Evolutionary conservation across 306 rosid species (phyloP).

Genomic region (Cicer judaicum): DNA sequence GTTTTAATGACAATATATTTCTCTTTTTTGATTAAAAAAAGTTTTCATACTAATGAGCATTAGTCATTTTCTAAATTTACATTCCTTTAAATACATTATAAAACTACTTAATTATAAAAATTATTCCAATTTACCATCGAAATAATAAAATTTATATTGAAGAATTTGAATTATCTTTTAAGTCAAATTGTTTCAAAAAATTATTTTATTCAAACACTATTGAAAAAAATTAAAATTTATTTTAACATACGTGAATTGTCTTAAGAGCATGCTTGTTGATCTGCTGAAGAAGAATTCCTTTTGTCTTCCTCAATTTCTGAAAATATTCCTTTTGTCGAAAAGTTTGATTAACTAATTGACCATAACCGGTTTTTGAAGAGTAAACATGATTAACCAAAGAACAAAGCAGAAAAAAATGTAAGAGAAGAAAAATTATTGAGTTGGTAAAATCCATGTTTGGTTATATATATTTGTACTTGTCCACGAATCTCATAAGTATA

Average conservation of each 20-base stretch:
- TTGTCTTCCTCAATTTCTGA: slow-evolving; percentile 47
- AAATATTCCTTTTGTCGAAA: slow-evolving; percentile 59
- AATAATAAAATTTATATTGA: too few relatives aligned
- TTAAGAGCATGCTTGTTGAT: slow-evolving; percentile 82
- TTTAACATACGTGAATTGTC: slow-evolving; percentile 68
- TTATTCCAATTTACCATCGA: too few relatives aligned
- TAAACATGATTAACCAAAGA: slow-evolving; percentile 55
- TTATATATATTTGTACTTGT: slow-evolving; percentile 37
- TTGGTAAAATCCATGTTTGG: slow-evolving; percentile 66
- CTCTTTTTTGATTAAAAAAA: too few relatives aligned
- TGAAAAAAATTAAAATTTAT: not conserved
- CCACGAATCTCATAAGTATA: slow-evolving; percentile 43
- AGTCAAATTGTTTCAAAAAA: not conserved
- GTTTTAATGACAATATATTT: too few relatives aligned
- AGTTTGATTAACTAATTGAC: slow-evolving; percentile 59
- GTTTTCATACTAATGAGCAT: too few relatives aligned
- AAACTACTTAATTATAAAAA: too few relatives aligned
- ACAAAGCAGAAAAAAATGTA: slow-evolving; percentile 63
- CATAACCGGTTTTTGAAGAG: slow-evolving; percentile 37
- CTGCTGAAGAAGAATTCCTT: slow-evolving; percentile 61
- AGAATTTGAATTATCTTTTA: too few relatives aligned
- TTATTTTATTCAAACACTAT: too few relatives aligned
- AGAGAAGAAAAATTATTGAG: slow-evolving; percentile 51
- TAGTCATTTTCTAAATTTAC: too few relatives aligned
- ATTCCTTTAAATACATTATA: too few relatives aligned